Percentiles rank a stretch among this genome's conserved stretches.
Evolutionary conservation across 768 basidiomycete genomes (phyloP).

Genomic region (Ephemerocybe angulata): DNA sequence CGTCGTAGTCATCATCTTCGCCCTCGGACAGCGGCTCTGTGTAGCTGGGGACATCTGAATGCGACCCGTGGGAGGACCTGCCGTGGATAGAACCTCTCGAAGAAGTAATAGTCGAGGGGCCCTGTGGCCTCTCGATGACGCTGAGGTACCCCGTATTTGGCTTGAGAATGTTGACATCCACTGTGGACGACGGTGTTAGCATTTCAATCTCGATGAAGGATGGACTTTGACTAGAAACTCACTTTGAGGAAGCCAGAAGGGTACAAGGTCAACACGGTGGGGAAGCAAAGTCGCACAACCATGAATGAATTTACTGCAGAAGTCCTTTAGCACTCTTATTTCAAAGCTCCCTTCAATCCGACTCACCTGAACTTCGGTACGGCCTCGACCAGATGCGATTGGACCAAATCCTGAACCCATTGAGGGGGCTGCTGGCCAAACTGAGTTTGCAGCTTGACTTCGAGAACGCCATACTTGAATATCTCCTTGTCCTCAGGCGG

Average conservation of each 20-base stretch:
- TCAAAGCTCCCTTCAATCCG: background rate
- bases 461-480: slow-evolving; percentile 96
- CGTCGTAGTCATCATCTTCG: slow-evolving; percentile 70
- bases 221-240: slow-evolving; percentile 16
- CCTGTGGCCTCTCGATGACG: slow-evolving; percentile 79
- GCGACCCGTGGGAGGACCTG: background rate
- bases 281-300: slow-evolving; percentile 93
- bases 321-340: slow-evolving; percentile 6
- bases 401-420: slow-evolving; percentile 96
- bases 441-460: slow-evolving; percentile 97
- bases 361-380: slow-evolving; percentile 93
- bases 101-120: slow-evolving; percentile 50
- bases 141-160: slow-evolving; percentile 76
- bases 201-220: background rate
- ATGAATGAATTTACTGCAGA: slow-evolving; percentile 84
- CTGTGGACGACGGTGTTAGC: slow-evolving; percentile 31
- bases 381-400: slow-evolving; percentile 92
- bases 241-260: slow-evolving; percentile 99
- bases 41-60: slow-evolving; percentile 38
- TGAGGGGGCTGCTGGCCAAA: slow-evolving; percentile 91
- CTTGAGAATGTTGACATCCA: slow-evolving; percentile 95
- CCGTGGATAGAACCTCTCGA: slow-evolving; percentile 36
- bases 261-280: slow-evolving; percentile 90
- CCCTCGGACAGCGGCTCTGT: slow-evolving; percentile 93
- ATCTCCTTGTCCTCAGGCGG: slow-evolving; percentile 77